Percentiles rank a stretch among this genome's conserved stretches.
These are phyloP conservation scores for Backusella tuberculispora DNA, from an alignment of 192 early-diverging fungal genomes.

Conservation along the genomic window DNA sequence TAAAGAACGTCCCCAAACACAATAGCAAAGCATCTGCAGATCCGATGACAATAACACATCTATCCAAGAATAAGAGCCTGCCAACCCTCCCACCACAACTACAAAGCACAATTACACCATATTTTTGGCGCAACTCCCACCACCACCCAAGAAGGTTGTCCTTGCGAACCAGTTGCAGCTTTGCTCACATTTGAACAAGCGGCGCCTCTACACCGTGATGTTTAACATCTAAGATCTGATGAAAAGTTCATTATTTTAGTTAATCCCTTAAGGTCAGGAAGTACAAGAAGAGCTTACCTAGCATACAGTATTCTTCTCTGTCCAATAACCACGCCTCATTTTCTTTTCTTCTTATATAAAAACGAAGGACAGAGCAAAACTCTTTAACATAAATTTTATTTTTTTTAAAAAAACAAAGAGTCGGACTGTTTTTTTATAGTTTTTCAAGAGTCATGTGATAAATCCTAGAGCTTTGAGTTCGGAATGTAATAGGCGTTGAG, in stretches of 20 bases:
- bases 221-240: slow-evolving; percentile 1
- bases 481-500: neutral
- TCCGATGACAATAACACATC: neutral
- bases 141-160: neutral
- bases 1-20: neutral
- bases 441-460: neutral
- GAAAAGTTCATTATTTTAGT: neutral
- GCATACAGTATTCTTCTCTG: neutral
- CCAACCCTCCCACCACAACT: no score
- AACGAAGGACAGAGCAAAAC: neutral
- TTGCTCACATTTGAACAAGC: no score
- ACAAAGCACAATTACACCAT: neutral
- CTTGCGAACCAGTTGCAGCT: neutral
- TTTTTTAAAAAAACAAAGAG: neutral
- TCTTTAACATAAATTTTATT: neutral
- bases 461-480: neutral
- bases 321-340: neutral
- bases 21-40: neutral
- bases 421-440: neutral
- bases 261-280: no score
- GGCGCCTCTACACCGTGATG: neutral
- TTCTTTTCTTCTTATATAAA: neutral
- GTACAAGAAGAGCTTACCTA: neutral
- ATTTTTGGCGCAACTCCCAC: neutral
- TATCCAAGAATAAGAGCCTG: neutral